These are phyloP conservation scores for Scheffersomyces insectosa DNA, from an alignment of 1,139 yeast genomes.

Conservation along the genomic window DNA sequence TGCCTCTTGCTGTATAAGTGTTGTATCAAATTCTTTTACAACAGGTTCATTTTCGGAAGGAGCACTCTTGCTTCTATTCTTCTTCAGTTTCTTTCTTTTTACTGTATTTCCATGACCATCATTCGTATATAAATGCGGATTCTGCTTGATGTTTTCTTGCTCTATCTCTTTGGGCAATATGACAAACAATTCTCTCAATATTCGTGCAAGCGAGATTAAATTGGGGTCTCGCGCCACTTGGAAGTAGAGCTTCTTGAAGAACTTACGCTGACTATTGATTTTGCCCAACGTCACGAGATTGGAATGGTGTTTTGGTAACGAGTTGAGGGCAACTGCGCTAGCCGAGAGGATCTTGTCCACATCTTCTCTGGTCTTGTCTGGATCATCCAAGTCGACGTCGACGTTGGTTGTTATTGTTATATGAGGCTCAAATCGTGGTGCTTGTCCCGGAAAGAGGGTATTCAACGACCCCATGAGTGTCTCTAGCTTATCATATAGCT, in stretches of 20 bases:
- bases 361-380: slow-evolving; percentile 47
- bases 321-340: slow-evolving; percentile 62
- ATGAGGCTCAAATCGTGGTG: slow-evolving; percentile 70
- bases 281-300: slow-evolving; percentile 41
- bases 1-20: slow-evolving; percentile 25
- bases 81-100: slow-evolving; percentile 27
- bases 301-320: slow-evolving; percentile 41
- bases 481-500: slow-evolving; percentile 55
- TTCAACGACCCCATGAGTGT: slow-evolving; percentile 65
- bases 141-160: slow-evolving; percentile 33
- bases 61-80: slow-evolving; percentile 11
- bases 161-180: slow-evolving; percentile 41
- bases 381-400: slow-evolving; percentile 37
- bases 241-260: slow-evolving; percentile 55
- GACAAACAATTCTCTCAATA: slow-evolving; percentile 70
- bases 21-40: slow-evolving; percentile 25
- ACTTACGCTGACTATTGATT: slow-evolving; percentile 36
- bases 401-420: slow-evolving; percentile 70
- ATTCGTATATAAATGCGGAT: slow-evolving; percentile 43
- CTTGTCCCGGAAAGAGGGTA: slow-evolving; percentile 71
- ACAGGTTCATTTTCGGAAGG: slow-evolving; percentile 2
- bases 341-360: slow-evolving; percentile 64
- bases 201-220: slow-evolving; percentile 64
- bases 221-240: slow-evolving; percentile 56
- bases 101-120: slow-evolving; percentile 35